These are phyloP conservation scores for Medicago ruthenica DNA, from an alignment of 306 rosid genomes.

Conservation along the genomic window DNA sequence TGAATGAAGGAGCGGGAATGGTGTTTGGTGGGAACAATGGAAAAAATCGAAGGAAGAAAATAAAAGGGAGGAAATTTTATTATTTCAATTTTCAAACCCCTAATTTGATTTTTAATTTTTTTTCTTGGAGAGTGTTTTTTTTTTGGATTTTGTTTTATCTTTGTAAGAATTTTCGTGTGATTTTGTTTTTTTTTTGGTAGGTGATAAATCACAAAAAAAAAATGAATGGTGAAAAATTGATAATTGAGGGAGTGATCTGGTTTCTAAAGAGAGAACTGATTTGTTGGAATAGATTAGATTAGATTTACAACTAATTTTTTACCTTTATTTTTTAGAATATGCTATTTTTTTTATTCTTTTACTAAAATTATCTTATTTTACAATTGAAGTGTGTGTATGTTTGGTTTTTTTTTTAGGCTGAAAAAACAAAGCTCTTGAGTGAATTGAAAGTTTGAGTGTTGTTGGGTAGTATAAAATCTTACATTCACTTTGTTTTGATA, in stretches of 20 bases:
- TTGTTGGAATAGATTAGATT: slow-evolving; percentile 33
- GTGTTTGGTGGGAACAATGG: slow-evolving; percentile 68
- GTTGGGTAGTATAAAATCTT: neutral
- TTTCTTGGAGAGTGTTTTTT: neutral
- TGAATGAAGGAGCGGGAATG: slow-evolving; percentile 50
- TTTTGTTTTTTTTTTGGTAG: neutral
- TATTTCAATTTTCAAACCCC: slow-evolving; percentile 49
- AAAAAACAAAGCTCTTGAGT: neutral
- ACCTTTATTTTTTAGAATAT: neutral
- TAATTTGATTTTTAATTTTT: slow-evolving; percentile 6
- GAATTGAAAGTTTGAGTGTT: neutral
- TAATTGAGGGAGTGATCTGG: slow-evolving; percentile 27
- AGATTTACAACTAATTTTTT: slow-evolving; percentile 9
- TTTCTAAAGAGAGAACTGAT: slow-evolving; percentile 20
- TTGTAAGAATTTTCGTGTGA: slow-evolving; percentile 6
- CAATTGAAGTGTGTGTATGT: neutral
- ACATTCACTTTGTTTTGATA: neutral
- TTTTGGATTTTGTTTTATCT: neutral
- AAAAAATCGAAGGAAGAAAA: slow-evolving; percentile 27
- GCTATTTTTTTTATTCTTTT: neutral
- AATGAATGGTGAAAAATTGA: slow-evolving; percentile 32
- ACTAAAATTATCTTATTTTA: neutral
- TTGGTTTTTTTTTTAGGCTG: neutral
- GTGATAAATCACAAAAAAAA: slow-evolving; percentile 13
- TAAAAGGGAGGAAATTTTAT: neutral